A percentile compares a stretch with the other conserved stretches of the same genome.
These are phyloP conservation scores for Cladosporium sp. DNA, from an alignment of 2,329 filamentous ascomycete species.

Conservation along the genomic window DNA sequence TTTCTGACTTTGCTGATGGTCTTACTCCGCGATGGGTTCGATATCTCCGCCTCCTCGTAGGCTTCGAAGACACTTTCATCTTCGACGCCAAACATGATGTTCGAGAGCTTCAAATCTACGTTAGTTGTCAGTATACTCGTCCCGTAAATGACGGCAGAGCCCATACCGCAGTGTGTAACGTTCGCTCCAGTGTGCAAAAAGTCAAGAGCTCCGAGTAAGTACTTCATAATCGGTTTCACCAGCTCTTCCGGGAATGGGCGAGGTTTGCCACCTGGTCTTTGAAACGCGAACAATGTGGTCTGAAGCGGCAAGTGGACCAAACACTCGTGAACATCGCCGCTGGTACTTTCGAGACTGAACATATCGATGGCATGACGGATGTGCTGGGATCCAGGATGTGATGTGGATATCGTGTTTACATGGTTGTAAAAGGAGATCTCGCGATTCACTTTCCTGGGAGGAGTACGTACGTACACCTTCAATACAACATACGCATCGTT, in stretches of 20 bases:
- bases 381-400: not conserved
- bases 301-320: constrained; percentile 3
- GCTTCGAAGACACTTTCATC: not conserved
- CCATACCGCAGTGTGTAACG: not conserved
- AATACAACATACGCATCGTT: not conserved
- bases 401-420: not conserved
- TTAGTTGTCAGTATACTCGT: not conserved
- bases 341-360: not conserved
- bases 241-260: not conserved
- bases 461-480: not conserved
- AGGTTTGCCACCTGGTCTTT: not conserved
- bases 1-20: not conserved
- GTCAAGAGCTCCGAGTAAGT: not conserved
- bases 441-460: not conserved
- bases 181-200: not conserved
- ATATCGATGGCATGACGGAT: not conserved
- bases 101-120: not conserved
- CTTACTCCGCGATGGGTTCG: not conserved
- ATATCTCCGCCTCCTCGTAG: not conserved
- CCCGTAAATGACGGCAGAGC: not conserved
- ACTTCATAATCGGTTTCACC: not conserved
- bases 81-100: not conserved
- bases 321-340: not conserved
- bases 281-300: not conserved
- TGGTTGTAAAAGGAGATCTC: not conserved